Conservation (phyloP, 805 yeast genomes). For the Metschnikowia gelsemii region DNA sequence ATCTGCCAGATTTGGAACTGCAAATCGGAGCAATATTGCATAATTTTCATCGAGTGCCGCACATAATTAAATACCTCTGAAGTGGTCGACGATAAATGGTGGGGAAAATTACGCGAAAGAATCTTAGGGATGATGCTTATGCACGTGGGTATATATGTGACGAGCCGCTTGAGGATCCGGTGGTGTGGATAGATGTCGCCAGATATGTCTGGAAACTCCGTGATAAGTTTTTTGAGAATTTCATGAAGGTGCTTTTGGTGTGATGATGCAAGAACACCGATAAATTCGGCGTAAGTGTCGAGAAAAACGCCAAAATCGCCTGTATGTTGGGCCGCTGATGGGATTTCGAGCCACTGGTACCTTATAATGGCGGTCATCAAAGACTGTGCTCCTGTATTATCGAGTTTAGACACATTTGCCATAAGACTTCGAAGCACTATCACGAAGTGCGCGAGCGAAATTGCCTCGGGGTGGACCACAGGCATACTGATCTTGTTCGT, state of each 20-base stretch:
- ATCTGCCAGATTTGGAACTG: conserved; percentile 76
- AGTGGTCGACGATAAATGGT: conserved; percentile 60
- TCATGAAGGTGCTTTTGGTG: conserved; percentile 89
- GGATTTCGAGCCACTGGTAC: conserved; percentile 60
- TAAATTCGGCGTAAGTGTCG: conserved; percentile 63
- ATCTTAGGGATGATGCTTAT: conserved; percentile 59
- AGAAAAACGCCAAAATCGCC: conserved; percentile 35
- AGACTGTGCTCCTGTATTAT: conserved; percentile 49
- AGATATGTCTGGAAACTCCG: conserved; percentile 48
- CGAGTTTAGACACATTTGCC: conserved; percentile 66
- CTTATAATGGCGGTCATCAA: conserved; percentile 63
- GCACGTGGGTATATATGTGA: conserved; percentile 79
- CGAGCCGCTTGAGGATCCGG: conserved; percentile 58
- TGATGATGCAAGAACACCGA: conserved; percentile 76
- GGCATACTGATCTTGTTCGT: conserved; percentile 61
- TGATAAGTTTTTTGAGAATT: conserved; percentile 66
- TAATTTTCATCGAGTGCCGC: conserved; percentile 56
- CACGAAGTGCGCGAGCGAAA: conserved; percentile 51
- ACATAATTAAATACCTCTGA: conserved; percentile 60
- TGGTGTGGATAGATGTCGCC: conserved; percentile 46
- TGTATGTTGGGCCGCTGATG: conserved; percentile 21
- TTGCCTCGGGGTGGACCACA: conserved; percentile 49
- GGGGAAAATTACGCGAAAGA: conserved; percentile 69
- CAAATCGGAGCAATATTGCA: conserved; percentile 73
- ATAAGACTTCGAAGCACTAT: conserved; percentile 58